Evolutionary conservation across 805 yeast genomes (phyloP).

Genomic region (Scheffersomyces stipitis): DNA sequence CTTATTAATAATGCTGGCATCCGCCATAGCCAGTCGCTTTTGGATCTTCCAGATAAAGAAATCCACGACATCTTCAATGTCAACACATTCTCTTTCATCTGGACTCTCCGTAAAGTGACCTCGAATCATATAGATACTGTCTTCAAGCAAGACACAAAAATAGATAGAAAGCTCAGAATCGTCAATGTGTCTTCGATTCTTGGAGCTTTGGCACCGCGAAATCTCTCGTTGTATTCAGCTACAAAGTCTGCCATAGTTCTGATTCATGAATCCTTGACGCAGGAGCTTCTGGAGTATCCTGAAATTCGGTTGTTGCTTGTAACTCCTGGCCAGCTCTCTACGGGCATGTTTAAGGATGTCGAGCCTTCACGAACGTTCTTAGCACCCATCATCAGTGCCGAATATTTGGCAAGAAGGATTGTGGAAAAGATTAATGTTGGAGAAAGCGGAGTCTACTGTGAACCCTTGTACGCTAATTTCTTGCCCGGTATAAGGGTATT

Average conservation of each 20-base stretch:
- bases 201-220: constrained; percentile 49
- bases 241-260: constrained; percentile 47
- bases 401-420: constrained; percentile 35
- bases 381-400: constrained; percentile 48
- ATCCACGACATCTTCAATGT: constrained; percentile 27
- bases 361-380: constrained; percentile 39
- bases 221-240: constrained; percentile 49
- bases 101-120: constrained; percentile 22
- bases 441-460: constrained; percentile 40
- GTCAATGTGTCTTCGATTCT: constrained; percentile 48
- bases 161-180: constrained; percentile 25
- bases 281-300: constrained; percentile 31
- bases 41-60: constrained; percentile 19
- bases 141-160: constrained; percentile 4
- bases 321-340: constrained; percentile 51
- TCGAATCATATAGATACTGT: constrained; percentile 14
- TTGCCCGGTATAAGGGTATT: constrained; percentile 42
- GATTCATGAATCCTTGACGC: constrained; percentile 44
- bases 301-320: constrained; percentile 37
- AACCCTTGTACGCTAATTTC: constrained; percentile 48
- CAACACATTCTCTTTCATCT: constrained; percentile 32
- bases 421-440: constrained; percentile 35
- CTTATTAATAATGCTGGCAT: constrained; percentile 52
- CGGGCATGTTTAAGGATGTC: constrained; percentile 50
- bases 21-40: constrained; percentile 33